Base-by-base conservation (phyloP, 2,329 filamentous ascomycete genomes). In the Magnaporthiopsis incrustans region DNA sequence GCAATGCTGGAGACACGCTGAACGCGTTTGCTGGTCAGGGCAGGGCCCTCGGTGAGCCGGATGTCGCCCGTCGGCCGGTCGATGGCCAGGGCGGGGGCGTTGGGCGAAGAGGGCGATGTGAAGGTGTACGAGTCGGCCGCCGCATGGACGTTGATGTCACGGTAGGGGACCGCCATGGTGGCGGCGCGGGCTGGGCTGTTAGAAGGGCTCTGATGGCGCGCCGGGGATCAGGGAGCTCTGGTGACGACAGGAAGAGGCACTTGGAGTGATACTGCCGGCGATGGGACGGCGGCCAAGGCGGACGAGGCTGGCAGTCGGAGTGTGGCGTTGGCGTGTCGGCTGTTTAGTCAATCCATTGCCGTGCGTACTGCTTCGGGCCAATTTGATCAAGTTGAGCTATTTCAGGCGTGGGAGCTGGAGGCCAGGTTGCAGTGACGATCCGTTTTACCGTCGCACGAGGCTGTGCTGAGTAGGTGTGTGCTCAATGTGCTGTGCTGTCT, bases 111-210 rank as follows among this genome's bases (percentile, higher is more conserved):
- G 33, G 95, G 95, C 33, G 95, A 99, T 56, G 91, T 93, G 77
- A 99, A 99, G 71, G 92, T 91, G 82, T 99, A 99, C 74, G 95
- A 89, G 71, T 94, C 91, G 71, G 91, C 83, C 63, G 94, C 92
- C 69, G 92, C 90, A 77, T 96, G 92, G 76, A 99, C 87, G 77
- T 98, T 99, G 81, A 98, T 96, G 81, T 99, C 95, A 74, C 94
- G 87, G 78, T 93, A 99, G 27, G 94, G 95, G 69, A 85, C 77
- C 59, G 73, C 71, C 75, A 77, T 77, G 62, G 64, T 69, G 70
- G 60, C 64, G 59, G 44, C 44, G 44, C 44, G 44, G 38, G 44
- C 44, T 53, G 44, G 60, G 59, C 25, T 65, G 57, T 58, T 63
- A 33, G 56, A 32, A 32, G 38, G 59, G 7, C 44, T n/a, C 44